These are phyloP conservation scores for Pseudozyma hubeiensis DNA, from an alignment of 1,284 basidiomycete genomes.

Conservation along the genomic window DNA sequence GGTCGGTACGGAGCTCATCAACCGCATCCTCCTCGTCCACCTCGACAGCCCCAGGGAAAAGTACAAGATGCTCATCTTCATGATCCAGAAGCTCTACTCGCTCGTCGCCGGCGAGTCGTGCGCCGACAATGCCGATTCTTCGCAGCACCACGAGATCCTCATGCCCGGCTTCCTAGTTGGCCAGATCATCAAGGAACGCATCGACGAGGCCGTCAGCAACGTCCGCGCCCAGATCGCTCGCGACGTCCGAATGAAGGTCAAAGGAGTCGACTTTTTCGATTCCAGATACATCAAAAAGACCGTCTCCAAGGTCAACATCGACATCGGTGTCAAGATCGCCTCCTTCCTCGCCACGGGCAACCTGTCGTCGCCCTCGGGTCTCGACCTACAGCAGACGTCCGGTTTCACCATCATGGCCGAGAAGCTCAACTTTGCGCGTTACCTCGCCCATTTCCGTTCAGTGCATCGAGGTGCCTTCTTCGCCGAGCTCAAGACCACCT, in stretches of 20 bases:
- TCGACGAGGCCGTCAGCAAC: conserved; percentile 87
- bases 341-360: conserved; percentile 99
- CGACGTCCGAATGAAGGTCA: conserved; percentile 80
- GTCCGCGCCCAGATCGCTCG: conserved; percentile 79
- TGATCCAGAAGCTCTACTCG: conserved; percentile 95
- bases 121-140: conserved; percentile 97
- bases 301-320: conserved; percentile 84
- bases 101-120: conserved; percentile 90
- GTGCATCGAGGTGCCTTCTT: conserved; percentile 99
- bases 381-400: conserved; percentile 95
- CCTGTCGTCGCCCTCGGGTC: conserved; percentile 90
- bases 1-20: conserved; percentile 85
- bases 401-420: conserved; percentile 99
- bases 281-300: conserved; percentile 85
- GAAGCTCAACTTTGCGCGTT: conserved; percentile 98
- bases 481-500: conserved; percentile 97
- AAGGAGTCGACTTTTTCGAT: conserved; percentile 84
- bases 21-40: conserved; percentile 90
- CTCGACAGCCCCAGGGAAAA: conserved; percentile 91
- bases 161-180: conserved; percentile 92
- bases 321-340: conserved; percentile 87
- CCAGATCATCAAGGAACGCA: conserved; percentile 97
- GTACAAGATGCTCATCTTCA: conserved; percentile 95
- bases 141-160: conserved; percentile 97
- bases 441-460: conserved; percentile 97